Percentiles rank a stretch among this genome's conserved stretches.
phyloP scores from a whole-genome alignment of 129 eudicot genomes.

The carrot (Daucus carota) region DH1_v3.0 NC_030388.2:23753001-23753500 shows the following conservation, averaged over 20 bases:
- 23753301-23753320: not conserved
- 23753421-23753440: not conserved
- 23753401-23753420: not conserved
- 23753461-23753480: not conserved
- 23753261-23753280: not conserved
- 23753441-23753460: not conserved
- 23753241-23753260: not conserved
- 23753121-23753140: constrained; percentile 99
- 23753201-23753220: not conserved
- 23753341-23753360: not conserved
- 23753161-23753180: constrained; percentile 98
- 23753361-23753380: not conserved
- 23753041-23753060: constrained; percentile 1
- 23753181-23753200: constrained; percentile 33
- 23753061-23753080: constrained; percentile 5
- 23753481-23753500: not conserved
- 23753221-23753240: not conserved
- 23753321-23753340: constrained; percentile 1
- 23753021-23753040: constrained; percentile 38
- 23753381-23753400: not conserved
- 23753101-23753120: constrained; percentile 88
- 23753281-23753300: not conserved
- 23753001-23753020: constrained; percentile 88
- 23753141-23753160: constrained; percentile 82
- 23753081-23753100: constrained; percentile 12